Conservation (phyloP, 2,329 filamentous ascomycete species). For the Pyrenophora seminiperda region DNA sequence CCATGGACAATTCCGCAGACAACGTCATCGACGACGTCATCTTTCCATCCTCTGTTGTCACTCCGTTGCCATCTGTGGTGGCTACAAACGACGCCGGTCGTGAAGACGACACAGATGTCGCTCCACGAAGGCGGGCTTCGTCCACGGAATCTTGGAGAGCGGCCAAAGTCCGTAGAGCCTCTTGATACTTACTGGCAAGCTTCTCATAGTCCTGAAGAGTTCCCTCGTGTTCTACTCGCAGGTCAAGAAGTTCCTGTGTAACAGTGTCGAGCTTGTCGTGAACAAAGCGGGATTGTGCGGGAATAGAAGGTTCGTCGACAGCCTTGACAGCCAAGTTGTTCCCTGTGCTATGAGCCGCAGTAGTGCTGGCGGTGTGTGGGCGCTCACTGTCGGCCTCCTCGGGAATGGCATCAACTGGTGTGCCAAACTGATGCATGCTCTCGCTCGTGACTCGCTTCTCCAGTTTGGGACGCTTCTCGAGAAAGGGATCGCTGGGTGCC, state of each 20-base stretch:
- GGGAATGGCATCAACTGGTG: slow-evolving; percentile 44
- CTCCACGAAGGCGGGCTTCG: slow-evolving; percentile 69
- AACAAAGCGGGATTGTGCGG: slow-evolving; percentile 82
- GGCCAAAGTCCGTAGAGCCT: slow-evolving; percentile 79
- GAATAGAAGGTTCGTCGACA: slow-evolving; percentile 63
- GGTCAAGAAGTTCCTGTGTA: slow-evolving; percentile 86
- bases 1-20: slow-evolving; percentile 91
- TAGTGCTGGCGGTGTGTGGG: slow-evolving; percentile 34
- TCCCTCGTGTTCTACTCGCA: slow-evolving; percentile 87
- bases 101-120: slow-evolving; percentile 57
- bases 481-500: slow-evolving; percentile 39
- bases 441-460: slow-evolving; percentile 30
- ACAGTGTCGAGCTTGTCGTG: slow-evolving; percentile 91
- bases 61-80: slow-evolving; percentile 71
- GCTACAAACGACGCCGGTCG: slow-evolving; percentile 85
- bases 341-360: slow-evolving; percentile 12
- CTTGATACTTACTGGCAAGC: slow-evolving; percentile 87
- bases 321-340: slow-evolving; percentile 18
- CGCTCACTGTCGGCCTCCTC: slow-evolving; percentile 44
- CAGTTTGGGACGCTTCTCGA: slow-evolving; percentile 36
- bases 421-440: slow-evolving; percentile 39
- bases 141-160: slow-evolving; percentile 86
- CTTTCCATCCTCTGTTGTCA: slow-evolving; percentile 68
- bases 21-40: slow-evolving; percentile 85
- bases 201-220: slow-evolving; percentile 80